A percentile compares a stretch with the other conserved stretches of the same genome.
These are phyloP conservation scores for Lasiodiplodia theobromae DNA, from an alignment of 2,329 filamentous ascomycete genomes.

Conservation along the genomic window DNA sequence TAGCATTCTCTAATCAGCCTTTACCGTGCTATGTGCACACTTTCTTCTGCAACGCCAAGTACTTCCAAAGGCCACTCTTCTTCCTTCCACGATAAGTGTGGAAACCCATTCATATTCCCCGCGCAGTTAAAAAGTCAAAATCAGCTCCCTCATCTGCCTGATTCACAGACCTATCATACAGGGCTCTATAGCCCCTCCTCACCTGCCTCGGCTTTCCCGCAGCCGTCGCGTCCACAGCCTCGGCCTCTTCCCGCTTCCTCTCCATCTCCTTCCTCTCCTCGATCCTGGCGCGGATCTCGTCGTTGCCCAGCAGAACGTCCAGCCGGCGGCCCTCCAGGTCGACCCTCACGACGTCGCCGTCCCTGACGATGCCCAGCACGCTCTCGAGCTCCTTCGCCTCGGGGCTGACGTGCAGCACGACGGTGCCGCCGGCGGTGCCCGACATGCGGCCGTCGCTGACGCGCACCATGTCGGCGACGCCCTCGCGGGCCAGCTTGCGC, in stretches of 20 bases:
- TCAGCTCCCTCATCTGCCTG: slow-evolving; percentile 67
- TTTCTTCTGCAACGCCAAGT: too few species aligned
- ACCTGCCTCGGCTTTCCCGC: slow-evolving; percentile 35
- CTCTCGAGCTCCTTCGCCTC: slow-evolving; percentile 58
- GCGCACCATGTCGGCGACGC: slow-evolving; percentile 61
- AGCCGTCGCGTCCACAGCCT: slow-evolving; percentile 38
- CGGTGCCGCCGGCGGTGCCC: slow-evolving; percentile 63
- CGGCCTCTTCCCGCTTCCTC: slow-evolving; percentile 36
- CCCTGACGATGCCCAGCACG: slow-evolving; percentile 56
- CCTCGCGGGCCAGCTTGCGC: slow-evolving; percentile 60
- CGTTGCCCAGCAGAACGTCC: slow-evolving; percentile 51
- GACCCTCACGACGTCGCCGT: slow-evolving; percentile 57
- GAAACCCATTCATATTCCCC: background rate
- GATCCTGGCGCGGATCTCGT: slow-evolving; percentile 51
- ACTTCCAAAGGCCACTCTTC: too few species aligned
- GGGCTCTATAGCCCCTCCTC: slow-evolving; percentile 64
- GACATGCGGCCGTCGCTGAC: slow-evolving; percentile 63
- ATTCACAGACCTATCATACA: slow-evolving; percentile 67
- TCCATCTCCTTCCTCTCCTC: slow-evolving; percentile 35
- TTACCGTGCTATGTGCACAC: too few species aligned
- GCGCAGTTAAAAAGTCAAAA: slow-evolving; percentile 64
- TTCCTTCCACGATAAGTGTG: too few species aligned
- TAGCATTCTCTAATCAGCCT: background rate
- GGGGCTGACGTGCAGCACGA: slow-evolving; percentile 61
- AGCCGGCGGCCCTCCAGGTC: slow-evolving; percentile 54